Percentiles rank a stretch among this genome's conserved stretches.
These are phyloP conservation scores for Venturia nashicola DNA, from an alignment of 2,329 filamentous ascomycete genomes.

Conservation along the genomic window DNA sequence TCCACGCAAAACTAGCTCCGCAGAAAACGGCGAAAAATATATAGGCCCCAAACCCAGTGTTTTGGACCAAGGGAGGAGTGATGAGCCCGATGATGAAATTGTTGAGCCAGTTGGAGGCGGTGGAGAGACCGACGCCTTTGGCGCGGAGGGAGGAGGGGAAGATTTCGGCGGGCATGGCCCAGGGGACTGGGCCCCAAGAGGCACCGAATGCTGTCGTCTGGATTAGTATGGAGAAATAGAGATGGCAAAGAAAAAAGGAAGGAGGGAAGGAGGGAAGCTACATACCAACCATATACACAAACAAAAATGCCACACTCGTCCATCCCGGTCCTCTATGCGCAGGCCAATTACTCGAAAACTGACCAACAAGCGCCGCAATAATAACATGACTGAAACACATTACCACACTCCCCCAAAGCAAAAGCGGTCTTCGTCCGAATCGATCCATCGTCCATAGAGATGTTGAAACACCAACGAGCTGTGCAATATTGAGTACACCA, in stretches of 20 bases:
- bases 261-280: neutral
- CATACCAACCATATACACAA: slow-evolving; percentile 44
- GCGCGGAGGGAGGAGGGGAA: slow-evolving; percentile 48
- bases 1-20: slow-evolving; percentile 21
- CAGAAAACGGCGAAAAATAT: slow-evolving; percentile 27
- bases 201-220: slow-evolving; percentile 37
- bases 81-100: slow-evolving; percentile 56
- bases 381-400: slow-evolving; percentile 37
- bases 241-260: neutral
- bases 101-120: slow-evolving; percentile 50
- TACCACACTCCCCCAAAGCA: slow-evolving; percentile 30
- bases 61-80: slow-evolving; percentile 50
- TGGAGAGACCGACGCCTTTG: slow-evolving; percentile 54
- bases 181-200: slow-evolving; percentile 43
- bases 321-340: slow-evolving; percentile 40
- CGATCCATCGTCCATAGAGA: slow-evolving; percentile 32
- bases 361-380: slow-evolving; percentile 42
- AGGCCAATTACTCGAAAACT: slow-evolving; percentile 39
- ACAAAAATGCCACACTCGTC: slow-evolving; percentile 44
- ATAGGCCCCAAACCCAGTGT: slow-evolving; percentile 36
- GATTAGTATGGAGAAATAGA: neutral
- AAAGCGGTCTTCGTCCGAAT: slow-evolving; percentile 27
- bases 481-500: slow-evolving; percentile 30
- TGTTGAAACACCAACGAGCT: slow-evolving; percentile 28
- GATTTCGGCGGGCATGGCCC: slow-evolving; percentile 44